Evolutionary conservation across 2,329 filamentous ascomycete species (phyloP), one percentile per base, ranked within the genome.

Genomic region (Aspergillus ibericus): DNA sequence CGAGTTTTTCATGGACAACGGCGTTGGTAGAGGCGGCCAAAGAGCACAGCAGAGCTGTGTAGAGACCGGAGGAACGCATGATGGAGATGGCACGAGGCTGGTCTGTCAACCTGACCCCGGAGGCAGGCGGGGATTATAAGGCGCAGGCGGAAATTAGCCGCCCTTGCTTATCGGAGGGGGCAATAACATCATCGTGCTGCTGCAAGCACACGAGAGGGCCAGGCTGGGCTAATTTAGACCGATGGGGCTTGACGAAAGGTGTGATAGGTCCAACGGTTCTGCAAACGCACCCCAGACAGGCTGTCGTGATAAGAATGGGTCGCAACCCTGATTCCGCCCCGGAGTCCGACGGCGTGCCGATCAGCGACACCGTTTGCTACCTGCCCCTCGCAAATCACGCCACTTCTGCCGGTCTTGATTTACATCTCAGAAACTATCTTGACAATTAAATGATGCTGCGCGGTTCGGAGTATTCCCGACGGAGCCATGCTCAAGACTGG

Each of bases 301-400:
- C 51, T 53, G 51, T 44, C 38, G 51, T 53, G 51, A 53, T 53
- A 53, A 53, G n/a, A 15, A 53, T 44, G 51, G 36, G 25, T 53
- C 29, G 25, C 38, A 27, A 12, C 51, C 27, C 25, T 53, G 51
- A 53, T 27, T 32, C 15, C 18, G n/a, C 10, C 22, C 12, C 51
- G 51, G 51, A 53, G 51, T 53, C 51, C 51, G 51, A 15, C 51
- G 51, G 51, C n/a, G n/a, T n/a, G n/a, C n/a, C n/a, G n/a, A n/a
- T n/a, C n/a, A n/a, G n/a, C n/a, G n/a, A n/a, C n/a, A n/a, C n/a
- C n/a, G n/a, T 5, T 44, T 34, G 7, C 15, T 7, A 25, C 12
- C 22, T 46, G 20, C 22, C 16, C 4, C 42, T 5, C 13, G 20
- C 27, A 6, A 38, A 34, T 20, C 36, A 32, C 22, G 35, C 50